These are phyloP conservation scores for Laburnicola sp. DNA, from an alignment of 2,329 filamentous ascomycete genomes.

Conservation along the genomic window DNA sequence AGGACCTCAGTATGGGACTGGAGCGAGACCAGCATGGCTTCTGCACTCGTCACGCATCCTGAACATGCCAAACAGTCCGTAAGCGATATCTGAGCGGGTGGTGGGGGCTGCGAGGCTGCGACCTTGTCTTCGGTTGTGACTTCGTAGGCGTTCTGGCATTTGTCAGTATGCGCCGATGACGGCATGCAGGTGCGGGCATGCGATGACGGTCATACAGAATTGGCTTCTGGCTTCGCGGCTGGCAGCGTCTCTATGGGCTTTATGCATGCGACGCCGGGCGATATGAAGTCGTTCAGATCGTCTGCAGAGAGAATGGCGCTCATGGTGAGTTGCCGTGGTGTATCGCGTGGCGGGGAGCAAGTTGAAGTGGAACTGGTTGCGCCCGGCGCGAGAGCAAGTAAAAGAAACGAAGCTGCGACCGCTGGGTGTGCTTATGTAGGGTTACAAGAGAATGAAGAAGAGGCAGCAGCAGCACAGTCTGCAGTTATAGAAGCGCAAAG, in stretches of 20 bases:
- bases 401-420: not conserved
- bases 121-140: conserved; percentile 90
- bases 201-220: conserved; percentile 44
- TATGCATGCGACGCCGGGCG: conserved; percentile 94
- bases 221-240: conserved; percentile 49
- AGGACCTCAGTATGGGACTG: conserved; percentile 94
- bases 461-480: conserved; percentile 19
- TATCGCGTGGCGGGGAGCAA: conserved; percentile 17
- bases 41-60: conserved; percentile 94
- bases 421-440: not conserved
- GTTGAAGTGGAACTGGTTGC: conserved; percentile 9
- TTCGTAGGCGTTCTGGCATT: conserved; percentile 67
- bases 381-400: conserved; percentile 11
- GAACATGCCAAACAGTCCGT: conserved; percentile 98
- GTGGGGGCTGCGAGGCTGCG: conserved; percentile 57
- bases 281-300: conserved; percentile 98
- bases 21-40: conserved; percentile 92
- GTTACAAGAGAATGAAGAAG: not conserved
- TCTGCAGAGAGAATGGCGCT: conserved; percentile 96
- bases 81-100: conserved; percentile 87
- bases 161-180: conserved; percentile 32
- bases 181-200: not conserved
- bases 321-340: conserved; percentile 58
- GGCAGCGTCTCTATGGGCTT: conserved; percentile 95
- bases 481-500: conserved; percentile 22